These are phyloP conservation scores for Schoenoplectus tabernaemontani DNA, from an alignment of 202 grass and related monocot species.

Conservation along the genomic window DNA sequence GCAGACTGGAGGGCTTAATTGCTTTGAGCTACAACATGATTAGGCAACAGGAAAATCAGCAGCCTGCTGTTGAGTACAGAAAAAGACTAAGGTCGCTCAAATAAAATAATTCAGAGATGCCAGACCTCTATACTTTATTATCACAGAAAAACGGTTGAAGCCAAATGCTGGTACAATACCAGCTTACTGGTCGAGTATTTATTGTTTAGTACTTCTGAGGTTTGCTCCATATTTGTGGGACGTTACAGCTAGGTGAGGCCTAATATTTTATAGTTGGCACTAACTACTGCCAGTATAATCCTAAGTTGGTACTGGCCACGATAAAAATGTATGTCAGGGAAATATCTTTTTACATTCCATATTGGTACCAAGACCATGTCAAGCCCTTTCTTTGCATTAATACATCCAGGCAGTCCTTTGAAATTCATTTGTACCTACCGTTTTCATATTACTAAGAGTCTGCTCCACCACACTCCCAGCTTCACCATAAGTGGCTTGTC, in stretches of 20 bases:
- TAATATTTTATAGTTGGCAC: background rate
- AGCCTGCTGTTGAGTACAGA: background rate
- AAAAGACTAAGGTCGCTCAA: background rate
- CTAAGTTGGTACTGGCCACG: background rate
- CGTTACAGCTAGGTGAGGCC: background rate
- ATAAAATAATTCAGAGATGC: background rate
- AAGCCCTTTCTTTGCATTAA: background rate
- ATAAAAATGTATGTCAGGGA: background rate
- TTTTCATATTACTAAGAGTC: conserved; percentile 51
- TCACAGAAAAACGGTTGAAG: background rate
- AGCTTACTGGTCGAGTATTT: background rate
- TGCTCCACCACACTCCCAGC: conserved; percentile 48
- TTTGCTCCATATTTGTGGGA: background rate
- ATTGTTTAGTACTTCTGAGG: background rate
- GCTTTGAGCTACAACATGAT: background rate
- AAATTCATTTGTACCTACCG: conserved; percentile 16
- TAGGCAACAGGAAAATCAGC: background rate
- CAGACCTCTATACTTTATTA: background rate
- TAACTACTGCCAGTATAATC: background rate
- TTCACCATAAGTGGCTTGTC: conserved; percentile 36
- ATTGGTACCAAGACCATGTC: background rate
- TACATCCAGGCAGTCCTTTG: background rate
- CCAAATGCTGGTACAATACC: background rate
- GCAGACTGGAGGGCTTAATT: background rate
- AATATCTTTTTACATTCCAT: background rate